Evolutionary conservation across 306 rosid species (phyloP), one percentile per base, ranked within the genome.

Genomic region (Cicer yamashitae): DNA sequence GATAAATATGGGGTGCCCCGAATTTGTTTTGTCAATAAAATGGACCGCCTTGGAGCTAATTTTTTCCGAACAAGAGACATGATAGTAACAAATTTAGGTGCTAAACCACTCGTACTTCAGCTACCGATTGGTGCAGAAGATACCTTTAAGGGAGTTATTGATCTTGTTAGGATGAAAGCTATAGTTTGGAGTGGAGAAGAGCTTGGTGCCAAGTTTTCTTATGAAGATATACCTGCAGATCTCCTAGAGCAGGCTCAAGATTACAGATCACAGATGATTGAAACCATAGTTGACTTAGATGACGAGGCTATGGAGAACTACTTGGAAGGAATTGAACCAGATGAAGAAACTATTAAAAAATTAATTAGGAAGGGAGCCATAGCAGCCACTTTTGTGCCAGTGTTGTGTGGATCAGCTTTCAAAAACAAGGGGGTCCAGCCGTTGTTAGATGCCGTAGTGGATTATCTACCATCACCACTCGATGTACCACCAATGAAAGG

Each of bases 391-490:
- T 91, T 94, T 70, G 98, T 94, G 71, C 98, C 97, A 10, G 96
- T 94, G 60, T 8, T 94, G 79, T 94, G 98, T 84, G 98, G 98
- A 63, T 94, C 98, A 7, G 96, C 97, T 74, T 94, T 94, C 87
- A 94, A 94, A 84, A 94, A 94, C 84, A 94, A 94, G 86, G 98
- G 97, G 67, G 98, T 94, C 77, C 98, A 94, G 74, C 98, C 96
- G 0, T 82, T 94, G 86, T 96, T 94, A 46, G 97, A 94, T 70
- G 94, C 97, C 10, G 98, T 94, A 8, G 93, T 94, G 82, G 97
- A 91, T 85, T 91, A 91, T 84, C 87, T 94, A 54, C 97, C 97
- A 76, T 91, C 98, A 47, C 96, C 98, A 34, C 78, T 94, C 76
- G 98, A 90, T 5, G 43, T 94, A 87, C 98, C 97, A 9, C 83